phyloP scores from a whole-genome alignment of 2,329 filamentous ascomycete species.

The Fusarium pseudonygamai region DNA sequence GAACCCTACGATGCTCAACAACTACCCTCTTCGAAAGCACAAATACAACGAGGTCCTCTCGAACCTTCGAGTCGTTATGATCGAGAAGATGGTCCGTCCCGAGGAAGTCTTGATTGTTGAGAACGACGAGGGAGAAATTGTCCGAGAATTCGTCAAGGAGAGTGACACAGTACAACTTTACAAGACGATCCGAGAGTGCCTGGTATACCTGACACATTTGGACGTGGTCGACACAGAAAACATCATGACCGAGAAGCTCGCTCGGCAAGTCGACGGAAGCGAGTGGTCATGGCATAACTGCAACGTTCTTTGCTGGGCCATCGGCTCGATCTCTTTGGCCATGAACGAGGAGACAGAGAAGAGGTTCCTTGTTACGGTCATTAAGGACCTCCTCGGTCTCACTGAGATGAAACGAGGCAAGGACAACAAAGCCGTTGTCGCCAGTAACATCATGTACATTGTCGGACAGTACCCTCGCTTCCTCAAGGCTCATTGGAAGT shows the following conservation, averaged over 20 bases:
- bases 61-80: slow-evolving; percentile 97
- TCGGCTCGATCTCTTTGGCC: slow-evolving; percentile 96
- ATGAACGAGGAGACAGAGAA: slow-evolving; percentile 99
- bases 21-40: slow-evolving; percentile 95
- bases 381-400: slow-evolving; percentile 94
- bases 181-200: slow-evolving; percentile 96
- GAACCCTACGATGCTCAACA: slow-evolving; percentile 84
- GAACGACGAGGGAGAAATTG: slow-evolving; percentile 98
- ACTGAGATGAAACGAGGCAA: slow-evolving; percentile 99
- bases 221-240: slow-evolving; percentile 97
- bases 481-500: slow-evolving; percentile 99
- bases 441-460: slow-evolving; percentile 99
- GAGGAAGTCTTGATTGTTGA: slow-evolving; percentile 99
- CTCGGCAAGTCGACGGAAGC: slow-evolving; percentile 90
- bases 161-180: slow-evolving; percentile 99
- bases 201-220: slow-evolving; percentile 96
- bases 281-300: slow-evolving; percentile 99
- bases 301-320: slow-evolving; percentile 99
- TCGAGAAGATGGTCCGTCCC: slow-evolving; percentile 98
- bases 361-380: slow-evolving; percentile 96
- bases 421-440: slow-evolving; percentile 98
- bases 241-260: slow-evolving; percentile 99
- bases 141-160: slow-evolving; percentile 98
- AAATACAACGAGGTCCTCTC: slow-evolving; percentile 96
- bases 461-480: slow-evolving; percentile 98